Percentiles rank a stretch among this genome's conserved stretches.
phyloP scores from a whole-genome alignment of 495 filamentous ascomycete species.

The Hypomontagnella monticulosa region DNA sequence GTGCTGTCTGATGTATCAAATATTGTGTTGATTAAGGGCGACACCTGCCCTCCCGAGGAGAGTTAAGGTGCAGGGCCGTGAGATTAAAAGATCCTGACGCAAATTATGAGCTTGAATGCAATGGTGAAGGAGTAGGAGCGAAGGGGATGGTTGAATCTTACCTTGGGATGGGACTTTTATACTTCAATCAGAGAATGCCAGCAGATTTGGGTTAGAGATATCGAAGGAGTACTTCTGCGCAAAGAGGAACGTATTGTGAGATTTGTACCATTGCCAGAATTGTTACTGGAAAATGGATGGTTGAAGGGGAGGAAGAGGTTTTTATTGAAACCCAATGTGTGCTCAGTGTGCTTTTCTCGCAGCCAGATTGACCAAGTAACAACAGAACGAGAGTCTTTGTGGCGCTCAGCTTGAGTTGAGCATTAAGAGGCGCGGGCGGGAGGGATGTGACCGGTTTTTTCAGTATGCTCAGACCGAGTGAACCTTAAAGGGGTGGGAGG shows the following conservation, averaged over 20 bases:
- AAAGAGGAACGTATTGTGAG: not conserved
- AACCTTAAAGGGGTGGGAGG: slow-evolving; percentile 28
- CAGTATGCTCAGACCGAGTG: slow-evolving; percentile 6
- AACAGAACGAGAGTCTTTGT: slow-evolving; percentile 4
- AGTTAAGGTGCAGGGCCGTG: slow-evolving; percentile 34
- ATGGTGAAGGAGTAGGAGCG: slow-evolving; percentile 15
- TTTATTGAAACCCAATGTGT: too few relatives aligned
- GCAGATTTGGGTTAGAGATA: not conserved
- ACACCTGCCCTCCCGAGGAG: slow-evolving; percentile 8
- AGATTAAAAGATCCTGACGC: slow-evolving; percentile 10
- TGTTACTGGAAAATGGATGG: too few relatives aligned
- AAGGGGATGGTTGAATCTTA: slow-evolving; percentile 15
- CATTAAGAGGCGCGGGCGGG: not conserved
- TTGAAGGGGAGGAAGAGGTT: not conserved
- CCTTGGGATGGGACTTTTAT: slow-evolving; percentile 19
- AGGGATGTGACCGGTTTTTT: slow-evolving; percentile 1
- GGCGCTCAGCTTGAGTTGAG: not conserved
- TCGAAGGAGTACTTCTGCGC: not conserved
- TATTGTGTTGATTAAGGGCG: not conserved
- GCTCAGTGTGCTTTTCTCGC: not conserved
- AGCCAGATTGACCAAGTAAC: not conserved
- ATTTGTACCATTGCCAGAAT: too few relatives aligned
- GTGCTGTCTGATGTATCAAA: slow-evolving; percentile 3
- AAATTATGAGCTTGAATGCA: slow-evolving; percentile 26
- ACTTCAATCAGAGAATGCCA: not conserved